phyloP scores from a whole-genome alignment of 78 protist genomes.

The Guillardia theta region DNA sequence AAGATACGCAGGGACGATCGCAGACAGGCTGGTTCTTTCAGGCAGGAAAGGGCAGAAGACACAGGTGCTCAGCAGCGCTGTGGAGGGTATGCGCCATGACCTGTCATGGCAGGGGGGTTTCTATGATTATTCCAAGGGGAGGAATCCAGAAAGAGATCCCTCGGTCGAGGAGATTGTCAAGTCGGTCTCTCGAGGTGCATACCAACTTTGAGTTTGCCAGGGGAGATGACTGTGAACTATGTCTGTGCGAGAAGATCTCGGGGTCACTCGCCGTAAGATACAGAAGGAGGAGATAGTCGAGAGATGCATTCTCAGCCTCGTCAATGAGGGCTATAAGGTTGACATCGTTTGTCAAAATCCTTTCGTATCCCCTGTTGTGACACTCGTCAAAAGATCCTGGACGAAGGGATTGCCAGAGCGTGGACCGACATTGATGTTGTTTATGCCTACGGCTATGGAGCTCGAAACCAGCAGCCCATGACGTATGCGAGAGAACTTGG shows the following conservation, averaged over 20 bases:
- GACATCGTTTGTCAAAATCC: background rate
- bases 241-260: background rate
- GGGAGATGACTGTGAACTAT: no score
- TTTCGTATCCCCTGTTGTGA: no score
- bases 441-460: background rate
- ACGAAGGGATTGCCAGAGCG: background rate
- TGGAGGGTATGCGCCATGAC: no score
- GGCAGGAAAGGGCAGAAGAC: conserved; percentile 64
- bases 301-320: background rate
- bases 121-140: conserved; percentile 53
- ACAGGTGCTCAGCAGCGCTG: no score
- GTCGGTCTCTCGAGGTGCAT: no score
- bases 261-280: background rate
- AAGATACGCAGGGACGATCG: background rate
- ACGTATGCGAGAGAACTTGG: background rate
- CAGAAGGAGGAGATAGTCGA: conserved; percentile 46
- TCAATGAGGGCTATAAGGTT: background rate
- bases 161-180: background rate
- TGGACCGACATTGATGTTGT: background rate
- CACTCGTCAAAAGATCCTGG: background rate
- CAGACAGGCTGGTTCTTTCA: background rate
- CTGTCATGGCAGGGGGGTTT: no score
- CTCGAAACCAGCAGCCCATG: background rate
- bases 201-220: no score
- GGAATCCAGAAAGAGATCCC: background rate